These are phyloP conservation scores for Penicillium arizonense DNA, from an alignment of 495 filamentous ascomycete genomes.

Conservation along the genomic window DNA sequence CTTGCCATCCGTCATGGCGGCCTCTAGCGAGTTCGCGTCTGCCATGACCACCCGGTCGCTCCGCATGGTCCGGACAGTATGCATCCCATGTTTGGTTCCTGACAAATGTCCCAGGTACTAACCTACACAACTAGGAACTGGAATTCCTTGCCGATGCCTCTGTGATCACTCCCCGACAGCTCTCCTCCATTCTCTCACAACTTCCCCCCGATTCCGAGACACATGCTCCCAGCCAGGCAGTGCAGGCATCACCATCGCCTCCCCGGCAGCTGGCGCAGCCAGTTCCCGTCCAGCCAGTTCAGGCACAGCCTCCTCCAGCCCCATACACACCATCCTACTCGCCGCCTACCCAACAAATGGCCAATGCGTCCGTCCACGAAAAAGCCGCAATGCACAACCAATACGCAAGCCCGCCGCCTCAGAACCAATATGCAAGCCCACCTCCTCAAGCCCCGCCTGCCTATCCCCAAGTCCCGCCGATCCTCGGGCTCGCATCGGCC, in stretches of 20 bases:
- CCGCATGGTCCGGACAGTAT: conserved; percentile 79
- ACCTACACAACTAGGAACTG: conserved; percentile 65
- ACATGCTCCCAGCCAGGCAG: conserved; percentile 21
- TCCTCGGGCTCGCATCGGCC: conserved; percentile 71
- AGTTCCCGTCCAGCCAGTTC: conserved; percentile 31
- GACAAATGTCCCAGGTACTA: conserved; percentile 4
- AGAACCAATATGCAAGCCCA: conserved; percentile 31
- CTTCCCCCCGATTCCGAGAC: conserved; percentile 62
- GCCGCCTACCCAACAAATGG: conserved; percentile 43
- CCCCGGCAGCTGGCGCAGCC: conserved; percentile 14
- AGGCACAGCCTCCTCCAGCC: conserved; percentile 33
- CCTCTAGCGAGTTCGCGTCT: conserved; percentile 35
- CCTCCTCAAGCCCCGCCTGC: conserved; percentile 51
- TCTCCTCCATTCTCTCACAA: conserved; percentile 66
- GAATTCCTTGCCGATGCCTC: conserved; percentile 80
- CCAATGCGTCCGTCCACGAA: conserved; percentile 49
- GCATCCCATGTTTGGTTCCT: conserved; percentile 19
- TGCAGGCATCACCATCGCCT: conserved; percentile 11
- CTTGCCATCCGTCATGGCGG: conserved; percentile 30
- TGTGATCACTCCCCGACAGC: conserved; percentile 67
- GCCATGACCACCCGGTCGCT: conserved; percentile 77
- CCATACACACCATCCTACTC: conserved; percentile 45
- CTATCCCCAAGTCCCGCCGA: conserved; percentile 52
- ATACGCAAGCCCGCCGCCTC: conserved; percentile 46
- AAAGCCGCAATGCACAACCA: conserved; percentile 53